Evolutionary conservation across 2,329 filamentous ascomycete species (phyloP).

Genomic region (Neurospora sp.): DNA sequence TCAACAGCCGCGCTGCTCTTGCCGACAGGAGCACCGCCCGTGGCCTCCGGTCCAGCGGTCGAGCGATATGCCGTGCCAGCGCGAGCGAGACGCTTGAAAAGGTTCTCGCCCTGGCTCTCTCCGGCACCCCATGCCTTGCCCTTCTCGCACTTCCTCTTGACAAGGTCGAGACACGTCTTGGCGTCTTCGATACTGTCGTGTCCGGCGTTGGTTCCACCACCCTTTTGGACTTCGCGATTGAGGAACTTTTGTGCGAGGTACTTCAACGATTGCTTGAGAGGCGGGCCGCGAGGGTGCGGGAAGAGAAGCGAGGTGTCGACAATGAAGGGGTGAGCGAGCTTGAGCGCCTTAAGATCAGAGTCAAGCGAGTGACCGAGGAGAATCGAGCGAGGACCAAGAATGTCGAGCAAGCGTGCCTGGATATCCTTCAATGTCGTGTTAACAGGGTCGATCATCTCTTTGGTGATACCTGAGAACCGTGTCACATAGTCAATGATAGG

Average conservation of each 20-base stretch:
- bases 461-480: conserved; percentile 83
- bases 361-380: conserved; percentile 75
- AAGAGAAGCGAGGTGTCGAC: conserved; percentile 87
- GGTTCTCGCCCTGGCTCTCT: conserved; percentile 71
- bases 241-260: conserved; percentile 83
- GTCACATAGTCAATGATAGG: conserved; percentile 93
- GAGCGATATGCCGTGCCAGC: conserved; percentile 53
- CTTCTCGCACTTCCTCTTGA: conserved; percentile 93
- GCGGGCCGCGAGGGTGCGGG: conserved; percentile 81
- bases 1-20: conserved; percentile 72
- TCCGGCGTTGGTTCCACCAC: conserved; percentile 52
- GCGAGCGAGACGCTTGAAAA: conserved; percentile 73
- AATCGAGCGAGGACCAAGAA: conserved; percentile 65
- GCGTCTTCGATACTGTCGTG: conserved; percentile 94
- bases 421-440: conserved; percentile 79
- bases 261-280: conserved; percentile 83
- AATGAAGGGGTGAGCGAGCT: conserved; percentile 83
- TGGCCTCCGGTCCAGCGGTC: conserved; percentile 48
- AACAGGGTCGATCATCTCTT: conserved; percentile 69
- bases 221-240: conserved; percentile 77
- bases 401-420: conserved; percentile 61
- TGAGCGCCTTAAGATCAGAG: conserved; percentile 74
- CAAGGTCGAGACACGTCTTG: conserved; percentile 78
- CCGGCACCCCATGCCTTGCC: conserved; percentile 77
- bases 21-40: conserved; percentile 43